A percentile compares a stretch with the other conserved stretches of the same genome.
Evolutionary conservation across 1,139 yeast species (phyloP).

Genomic region (Debaryomyces nepalensis): DNA sequence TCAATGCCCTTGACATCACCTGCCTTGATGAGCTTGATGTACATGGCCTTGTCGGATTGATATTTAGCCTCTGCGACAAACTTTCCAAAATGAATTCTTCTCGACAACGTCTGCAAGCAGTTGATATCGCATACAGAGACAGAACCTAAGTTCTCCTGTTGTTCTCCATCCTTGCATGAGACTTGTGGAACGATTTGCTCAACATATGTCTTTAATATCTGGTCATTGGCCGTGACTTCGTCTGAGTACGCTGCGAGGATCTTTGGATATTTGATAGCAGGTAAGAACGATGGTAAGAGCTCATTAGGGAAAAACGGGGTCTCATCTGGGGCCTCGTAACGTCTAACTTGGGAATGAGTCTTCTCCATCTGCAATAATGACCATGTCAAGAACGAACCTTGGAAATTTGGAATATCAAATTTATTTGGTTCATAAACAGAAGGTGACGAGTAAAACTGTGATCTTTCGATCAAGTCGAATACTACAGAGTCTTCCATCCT

Average conservation of each 20-base stretch:
- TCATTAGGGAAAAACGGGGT: constrained; percentile 83
- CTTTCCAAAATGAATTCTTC: constrained; percentile 95
- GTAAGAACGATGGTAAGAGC: constrained; percentile 71
- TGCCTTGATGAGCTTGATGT: constrained; percentile 64
- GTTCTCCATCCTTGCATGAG: constrained; percentile 73
- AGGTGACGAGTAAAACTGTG: constrained; percentile 80
- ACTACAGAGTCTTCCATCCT: constrained; percentile 97
- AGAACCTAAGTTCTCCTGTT: constrained; percentile 84
- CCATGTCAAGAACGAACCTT: constrained; percentile 90
- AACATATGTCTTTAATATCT: constrained; percentile 70
- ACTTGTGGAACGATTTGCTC: constrained; percentile 73
- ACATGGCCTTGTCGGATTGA: constrained; percentile 65
- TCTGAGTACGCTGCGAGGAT: constrained; percentile 74
- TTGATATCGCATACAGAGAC: constrained; percentile 86
- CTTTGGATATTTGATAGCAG: constrained; percentile 77
- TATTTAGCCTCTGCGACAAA: constrained; percentile 97
- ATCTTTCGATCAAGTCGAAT: constrained; percentile 88
- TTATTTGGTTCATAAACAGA: constrained; percentile 69
- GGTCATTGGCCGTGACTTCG: constrained; percentile 75
- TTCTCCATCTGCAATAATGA: constrained; percentile 74
- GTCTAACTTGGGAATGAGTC: constrained; percentile 80
- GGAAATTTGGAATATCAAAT: constrained; percentile 65
- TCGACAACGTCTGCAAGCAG: constrained; percentile 83
- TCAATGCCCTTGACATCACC: constrained; percentile 76
- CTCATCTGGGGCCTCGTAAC: constrained; percentile 96